Conservation (phyloP, 768 basidiomycete species). For the Panellus pusillus region DNA sequence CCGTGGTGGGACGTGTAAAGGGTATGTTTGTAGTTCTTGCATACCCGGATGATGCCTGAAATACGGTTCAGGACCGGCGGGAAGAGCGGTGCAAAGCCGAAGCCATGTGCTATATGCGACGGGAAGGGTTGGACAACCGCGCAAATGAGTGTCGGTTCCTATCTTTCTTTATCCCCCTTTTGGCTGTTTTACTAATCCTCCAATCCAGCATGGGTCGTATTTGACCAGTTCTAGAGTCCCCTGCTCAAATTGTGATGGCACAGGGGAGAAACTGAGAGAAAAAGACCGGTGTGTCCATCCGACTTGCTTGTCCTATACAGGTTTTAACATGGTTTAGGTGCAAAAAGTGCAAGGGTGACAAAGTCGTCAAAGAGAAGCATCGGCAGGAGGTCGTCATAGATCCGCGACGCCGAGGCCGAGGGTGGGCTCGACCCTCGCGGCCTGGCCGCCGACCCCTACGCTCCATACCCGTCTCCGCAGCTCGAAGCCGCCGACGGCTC, state of each 20-base stretch:
- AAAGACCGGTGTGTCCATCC: slow-evolving; percentile 67
- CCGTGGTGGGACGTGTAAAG: slow-evolving; percentile 75
- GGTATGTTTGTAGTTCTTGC: slow-evolving; percentile 43
- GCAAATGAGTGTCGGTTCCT: slow-evolving; percentile 50
- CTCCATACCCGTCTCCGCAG: too few species aligned
- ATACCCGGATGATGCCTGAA: not conserved
- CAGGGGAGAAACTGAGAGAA: slow-evolving; percentile 72
- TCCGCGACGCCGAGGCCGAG: too few species aligned
- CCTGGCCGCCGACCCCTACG: too few species aligned
- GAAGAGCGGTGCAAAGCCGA: slow-evolving; percentile 80
- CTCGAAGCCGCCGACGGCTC: too few species aligned
- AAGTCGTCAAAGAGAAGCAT: slow-evolving; percentile 83
- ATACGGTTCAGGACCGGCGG: slow-evolving; percentile 68
- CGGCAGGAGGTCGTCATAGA: slow-evolving; percentile 86
- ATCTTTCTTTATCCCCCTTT: not conserved
- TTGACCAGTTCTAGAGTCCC: slow-evolving; percentile 43
- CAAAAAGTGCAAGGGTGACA: slow-evolving; percentile 92
- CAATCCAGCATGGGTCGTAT: slow-evolving; percentile 45
- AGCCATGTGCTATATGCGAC: slow-evolving; percentile 75
- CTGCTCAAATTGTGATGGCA: slow-evolving; percentile 69
- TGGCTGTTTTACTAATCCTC: not conserved
- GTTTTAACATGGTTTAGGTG: slow-evolving; percentile 52
- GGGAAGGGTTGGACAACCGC: slow-evolving; percentile 78
- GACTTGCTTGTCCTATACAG: not conserved
- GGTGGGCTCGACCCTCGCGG: too few species aligned